Conservation (phyloP, 495 filamentous ascomycete genomes). For the Friedmanniomyces simplex region DNA sequence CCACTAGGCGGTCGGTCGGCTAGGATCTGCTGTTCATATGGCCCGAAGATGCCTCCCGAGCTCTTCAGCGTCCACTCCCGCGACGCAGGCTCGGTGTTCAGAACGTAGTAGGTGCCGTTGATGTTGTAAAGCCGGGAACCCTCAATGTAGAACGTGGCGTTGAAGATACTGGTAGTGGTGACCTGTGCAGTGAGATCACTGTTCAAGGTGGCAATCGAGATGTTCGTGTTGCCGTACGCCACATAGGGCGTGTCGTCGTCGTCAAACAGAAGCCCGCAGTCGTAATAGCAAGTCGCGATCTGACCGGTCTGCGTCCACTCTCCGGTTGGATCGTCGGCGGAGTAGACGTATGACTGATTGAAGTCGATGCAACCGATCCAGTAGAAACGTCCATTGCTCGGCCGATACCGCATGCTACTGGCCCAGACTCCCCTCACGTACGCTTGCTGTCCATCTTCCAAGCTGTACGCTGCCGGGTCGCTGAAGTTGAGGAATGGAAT, state of each 20-base stretch:
- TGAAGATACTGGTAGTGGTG: slow-evolving; percentile 36
- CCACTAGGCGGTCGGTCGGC: slow-evolving; percentile 21
- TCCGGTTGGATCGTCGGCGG: slow-evolving; percentile 30
- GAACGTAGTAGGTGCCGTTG: slow-evolving; percentile 46
- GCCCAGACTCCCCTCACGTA: slow-evolving; percentile 50
- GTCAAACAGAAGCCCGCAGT: slow-evolving; percentile 47
- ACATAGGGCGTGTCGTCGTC: slow-evolving; percentile 48
- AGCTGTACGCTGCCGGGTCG: slow-evolving; percentile 33
- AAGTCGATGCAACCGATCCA: slow-evolving; percentile 48
- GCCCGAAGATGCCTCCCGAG: slow-evolving; percentile 13
- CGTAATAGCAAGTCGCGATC: slow-evolving; percentile 46
- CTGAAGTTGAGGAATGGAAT: slow-evolving; percentile 43
- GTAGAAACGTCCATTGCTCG: slow-evolving; percentile 39
- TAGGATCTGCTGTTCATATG: slow-evolving; percentile 5
- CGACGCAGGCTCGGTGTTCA: slow-evolving; percentile 36
- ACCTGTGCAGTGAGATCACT: slow-evolving; percentile 34
- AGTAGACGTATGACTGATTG: slow-evolving; percentile 42
- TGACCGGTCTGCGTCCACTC: slow-evolving; percentile 32
- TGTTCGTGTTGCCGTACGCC: slow-evolving; percentile 41
- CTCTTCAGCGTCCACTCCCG: slow-evolving; percentile 39
- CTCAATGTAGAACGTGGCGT: slow-evolving; percentile 35
- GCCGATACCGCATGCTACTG: slow-evolving; percentile 40
- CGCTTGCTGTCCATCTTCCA: slow-evolving; percentile 34
- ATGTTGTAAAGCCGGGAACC: slow-evolving; percentile 48
- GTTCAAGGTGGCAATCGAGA: slow-evolving; percentile 35